These are phyloP conservation scores for Carpinus viminea DNA, from an alignment of 306 rosid genomes.

Conservation along the genomic window DNA sequence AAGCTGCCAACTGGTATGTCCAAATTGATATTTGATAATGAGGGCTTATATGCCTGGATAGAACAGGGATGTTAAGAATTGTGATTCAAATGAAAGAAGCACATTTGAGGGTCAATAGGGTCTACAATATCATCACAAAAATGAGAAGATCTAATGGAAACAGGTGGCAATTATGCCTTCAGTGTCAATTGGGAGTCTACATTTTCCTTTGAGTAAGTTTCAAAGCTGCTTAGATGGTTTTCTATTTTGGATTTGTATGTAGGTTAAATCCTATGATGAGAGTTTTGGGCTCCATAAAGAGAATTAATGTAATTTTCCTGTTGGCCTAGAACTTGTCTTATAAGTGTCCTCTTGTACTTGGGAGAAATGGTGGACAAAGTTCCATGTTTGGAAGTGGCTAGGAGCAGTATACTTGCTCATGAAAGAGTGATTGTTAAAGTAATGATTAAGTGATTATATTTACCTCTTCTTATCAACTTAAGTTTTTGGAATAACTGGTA, in stretches of 20 bases:
- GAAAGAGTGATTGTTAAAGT: not conserved
- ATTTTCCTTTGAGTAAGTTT: not conserved
- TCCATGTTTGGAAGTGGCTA: not conserved
- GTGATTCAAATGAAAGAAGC: constrained; percentile 8
- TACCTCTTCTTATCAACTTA: too few relatives aligned
- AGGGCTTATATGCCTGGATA: constrained; percentile 59
- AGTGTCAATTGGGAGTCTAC: not conserved
- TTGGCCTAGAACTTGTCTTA: not conserved
- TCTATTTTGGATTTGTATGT: not conserved
- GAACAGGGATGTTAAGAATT: not conserved
- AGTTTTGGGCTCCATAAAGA: not conserved
- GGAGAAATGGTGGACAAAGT: not conserved
- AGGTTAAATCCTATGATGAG: not conserved
- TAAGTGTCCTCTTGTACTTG: not conserved
- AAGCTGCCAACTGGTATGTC: constrained; percentile 74
- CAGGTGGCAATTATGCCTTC: constrained; percentile 4
- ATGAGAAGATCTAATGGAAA: constrained; percentile 6
- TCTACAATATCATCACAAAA: constrained; percentile 7
- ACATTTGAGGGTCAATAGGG: constrained; percentile 1
- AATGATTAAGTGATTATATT: too few relatives aligned
- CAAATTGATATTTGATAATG: constrained; percentile 69
- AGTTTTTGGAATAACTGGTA: too few relatives aligned
- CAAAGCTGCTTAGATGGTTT: not conserved
- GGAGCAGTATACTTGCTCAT: not conserved
- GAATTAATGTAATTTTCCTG: not conserved